Evolutionary conservation across 1,139 yeast genomes (phyloP).

Genomic region (Tardiomyces depauwii): DNA sequence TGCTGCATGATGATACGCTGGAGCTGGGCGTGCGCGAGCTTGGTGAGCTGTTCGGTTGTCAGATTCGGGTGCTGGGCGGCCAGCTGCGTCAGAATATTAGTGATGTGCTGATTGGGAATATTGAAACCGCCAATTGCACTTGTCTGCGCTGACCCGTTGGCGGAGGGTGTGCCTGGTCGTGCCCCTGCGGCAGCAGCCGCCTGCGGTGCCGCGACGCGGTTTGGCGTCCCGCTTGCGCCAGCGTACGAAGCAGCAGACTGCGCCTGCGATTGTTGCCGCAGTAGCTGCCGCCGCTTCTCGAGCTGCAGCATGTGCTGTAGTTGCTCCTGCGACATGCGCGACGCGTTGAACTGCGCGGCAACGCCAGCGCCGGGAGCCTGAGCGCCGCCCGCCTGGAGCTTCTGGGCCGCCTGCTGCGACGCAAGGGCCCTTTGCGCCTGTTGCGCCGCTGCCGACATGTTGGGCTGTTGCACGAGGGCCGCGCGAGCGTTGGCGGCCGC

Average conservation of each 20-base stretch:
- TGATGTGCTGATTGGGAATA: slow-evolving; percentile 36
- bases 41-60: slow-evolving; percentile 61
- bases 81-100: slow-evolving; percentile 58
- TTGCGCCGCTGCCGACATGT: not conserved
- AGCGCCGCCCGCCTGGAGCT: no score
- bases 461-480: not conserved
- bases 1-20: slow-evolving; percentile 31
- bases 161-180: no score
- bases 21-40: slow-evolving; percentile 58
- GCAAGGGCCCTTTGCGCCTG: no score
- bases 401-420: no score
- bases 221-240: slow-evolving; percentile 2
- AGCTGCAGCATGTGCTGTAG: slow-evolving; percentile 3
- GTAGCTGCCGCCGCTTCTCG: slow-evolving; percentile 11
- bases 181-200: not conserved
- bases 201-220: slow-evolving; percentile 2
- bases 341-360: slow-evolving; percentile 5
- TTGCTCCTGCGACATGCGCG: slow-evolving; percentile 6
- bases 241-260: slow-evolving; percentile 1
- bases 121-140: not conserved
- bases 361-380: slow-evolving; percentile 8
- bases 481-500: slow-evolving; percentile 3
- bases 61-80: slow-evolving; percentile 59
- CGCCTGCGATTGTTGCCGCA: slow-evolving; percentile 11
- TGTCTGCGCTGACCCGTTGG: no score